Evolutionary conservation across 1,284 basidiomycete species (phyloP), one percentile per base, ranked within the genome.

Genomic region (Ceratobasidium papillatum): DNA sequence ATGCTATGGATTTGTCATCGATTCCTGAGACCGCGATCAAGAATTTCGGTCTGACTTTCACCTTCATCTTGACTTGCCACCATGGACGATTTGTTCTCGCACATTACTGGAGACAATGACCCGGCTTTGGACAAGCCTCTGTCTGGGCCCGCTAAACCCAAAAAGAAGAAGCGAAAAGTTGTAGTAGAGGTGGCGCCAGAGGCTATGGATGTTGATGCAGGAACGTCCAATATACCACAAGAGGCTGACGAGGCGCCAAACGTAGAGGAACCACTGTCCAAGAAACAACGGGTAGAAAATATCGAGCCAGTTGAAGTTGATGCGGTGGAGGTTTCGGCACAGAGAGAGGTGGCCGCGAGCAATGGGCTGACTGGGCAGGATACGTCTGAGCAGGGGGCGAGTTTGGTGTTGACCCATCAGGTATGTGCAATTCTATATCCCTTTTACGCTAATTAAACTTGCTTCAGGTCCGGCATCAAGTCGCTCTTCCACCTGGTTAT

Each of bases 401-500:
- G 88, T 54, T 80, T 94, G 32, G 91, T 94, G 80, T 85, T 94
- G 64, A 87, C 87, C 79, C 92, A 95, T 84, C 92, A 94, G 85
- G 94, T 90, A 76, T 71, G 86, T 81, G 52, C 45, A 56, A 38
- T 74, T 78, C 51, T 74, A 34, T 62, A 32, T 45, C 19, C 43
- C 32, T 25, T 17, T 11, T 22, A 25, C 25, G 34, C 19, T 27
- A 19, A 30, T 56, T 34, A 1, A 49, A 34, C 30, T 30, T 59
- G 41, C 52, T 61, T 25, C 74, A 94, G 91, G 94, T 96, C 74
- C 89, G 94, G 72, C 95, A 96, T 82, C 93, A 98, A 89, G 98
- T 99, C 62, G 96, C 96, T 0, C 90, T 99, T 11, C 98, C 98
- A 8, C 93, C 95, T 32, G 91, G 91, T 59, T 99, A 96, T 82